A percentile compares a stretch with the other conserved stretches of the same genome.
Evolutionary conservation across 2,329 filamentous ascomycete genomes (phyloP).

Genomic region (Epichloe hybrida): DNA sequence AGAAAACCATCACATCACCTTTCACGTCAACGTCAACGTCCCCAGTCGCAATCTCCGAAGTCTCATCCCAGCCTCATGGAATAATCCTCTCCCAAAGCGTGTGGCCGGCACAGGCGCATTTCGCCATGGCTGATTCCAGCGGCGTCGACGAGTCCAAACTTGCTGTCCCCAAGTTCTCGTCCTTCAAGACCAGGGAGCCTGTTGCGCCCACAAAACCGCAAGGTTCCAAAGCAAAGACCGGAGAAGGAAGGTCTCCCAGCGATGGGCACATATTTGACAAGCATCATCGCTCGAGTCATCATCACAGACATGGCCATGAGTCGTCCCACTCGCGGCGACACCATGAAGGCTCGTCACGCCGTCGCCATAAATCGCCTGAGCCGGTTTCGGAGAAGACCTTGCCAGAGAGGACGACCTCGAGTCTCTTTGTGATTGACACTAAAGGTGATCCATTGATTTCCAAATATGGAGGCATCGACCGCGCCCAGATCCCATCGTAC

Average conservation of each 20-base stretch:
- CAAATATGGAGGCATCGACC: slow-evolving; percentile 55
- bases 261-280: slow-evolving; percentile 4
- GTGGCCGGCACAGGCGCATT: background rate
- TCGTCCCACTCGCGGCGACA: background rate
- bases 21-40: too few relatives aligned
- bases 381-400: background rate
- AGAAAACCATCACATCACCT: too few relatives aligned
- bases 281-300: slow-evolving; percentile 4
- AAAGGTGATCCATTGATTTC: slow-evolving; percentile 66
- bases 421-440: slow-evolving; percentile 49
- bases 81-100: background rate
- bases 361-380: background rate
- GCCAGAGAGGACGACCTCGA: slow-evolving; percentile 6
- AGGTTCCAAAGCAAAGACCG: slow-evolving; percentile 6
- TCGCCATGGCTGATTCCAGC: slow-evolving; percentile 14
- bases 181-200: slow-evolving; percentile 43
- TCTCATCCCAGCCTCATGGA: background rate
- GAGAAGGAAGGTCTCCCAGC: slow-evolving; percentile 7
- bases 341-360: background rate
- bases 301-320: background rate
- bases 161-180: slow-evolving; percentile 53
- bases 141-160: slow-evolving; percentile 12
- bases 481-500: slow-evolving; percentile 59
- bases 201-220: slow-evolving; percentile 21
- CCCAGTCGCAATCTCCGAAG: too few relatives aligned